Evolutionary conservation across 768 basidiomycete species (phyloP).

Genomic region (Boletus sensibilis): DNA sequence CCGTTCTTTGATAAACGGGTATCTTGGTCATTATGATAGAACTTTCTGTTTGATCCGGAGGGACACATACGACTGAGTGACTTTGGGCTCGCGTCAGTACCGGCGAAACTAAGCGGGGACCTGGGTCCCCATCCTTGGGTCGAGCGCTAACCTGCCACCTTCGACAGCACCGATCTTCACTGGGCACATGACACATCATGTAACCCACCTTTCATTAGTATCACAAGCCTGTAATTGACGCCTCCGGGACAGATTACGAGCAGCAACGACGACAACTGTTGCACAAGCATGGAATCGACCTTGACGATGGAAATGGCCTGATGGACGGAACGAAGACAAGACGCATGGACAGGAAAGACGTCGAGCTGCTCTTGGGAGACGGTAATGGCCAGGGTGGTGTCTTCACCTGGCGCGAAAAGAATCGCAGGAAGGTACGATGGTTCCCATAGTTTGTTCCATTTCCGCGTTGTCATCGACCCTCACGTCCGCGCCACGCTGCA

Average conservation of each 20-base stretch:
- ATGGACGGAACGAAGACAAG: conserved; percentile 72
- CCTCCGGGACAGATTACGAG: conserved; percentile 71
- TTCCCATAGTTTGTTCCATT: conserved; percentile 32
- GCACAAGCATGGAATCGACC: conserved; percentile 92
- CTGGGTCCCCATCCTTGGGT: conserved; percentile 14
- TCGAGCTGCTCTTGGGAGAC: conserved; percentile 82
- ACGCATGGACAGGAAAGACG: conserved; percentile 76
- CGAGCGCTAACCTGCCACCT: conserved; percentile 20
- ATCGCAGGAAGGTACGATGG: conserved; percentile 74
- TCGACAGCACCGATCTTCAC: conserved; percentile 79
- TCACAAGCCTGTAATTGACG: conserved; percentile 13
- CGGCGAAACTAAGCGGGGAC: conserved; percentile 26
- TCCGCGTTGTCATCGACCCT: conserved; percentile 24
- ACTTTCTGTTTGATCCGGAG: conserved; percentile 91
- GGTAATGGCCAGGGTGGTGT: conserved; percentile 79
- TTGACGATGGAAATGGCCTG: conserved; percentile 71
- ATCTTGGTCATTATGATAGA: conserved; percentile 47
- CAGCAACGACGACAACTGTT: conserved; percentile 87
- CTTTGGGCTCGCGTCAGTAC: conserved; percentile 89
- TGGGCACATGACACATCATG: conserved; percentile 97
- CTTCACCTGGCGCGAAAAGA: conserved; percentile 95
- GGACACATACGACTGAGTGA: conserved; percentile 95
- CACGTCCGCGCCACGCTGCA: conserved; percentile 34
- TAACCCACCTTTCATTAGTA: conserved; percentile 31
- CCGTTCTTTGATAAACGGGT: conserved; percentile 25